Base-by-base conservation (phyloP, 2,329 filamentous ascomycete species). In the Salinomyces thailandicus region DNA sequence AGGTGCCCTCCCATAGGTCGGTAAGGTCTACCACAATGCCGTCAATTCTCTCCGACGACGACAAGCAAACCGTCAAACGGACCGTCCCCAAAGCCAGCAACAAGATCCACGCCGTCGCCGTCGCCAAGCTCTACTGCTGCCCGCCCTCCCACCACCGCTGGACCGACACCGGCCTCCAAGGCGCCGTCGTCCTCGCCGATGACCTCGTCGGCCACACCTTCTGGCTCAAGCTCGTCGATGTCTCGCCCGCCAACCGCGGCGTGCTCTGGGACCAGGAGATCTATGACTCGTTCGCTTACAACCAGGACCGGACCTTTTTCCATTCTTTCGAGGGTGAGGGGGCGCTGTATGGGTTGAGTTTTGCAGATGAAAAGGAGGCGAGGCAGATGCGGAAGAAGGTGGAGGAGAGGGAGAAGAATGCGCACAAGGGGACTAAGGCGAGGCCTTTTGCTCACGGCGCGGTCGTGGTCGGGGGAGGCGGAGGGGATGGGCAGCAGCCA, bases 221-320 rank as follows among this genome's bases (percentile, higher is more conserved):
- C 63, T 98, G 89, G 85, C 68, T 98, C 50, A 98, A 98, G 69
- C 70, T 98, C 65, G 91, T 98, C 35, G 91, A 98, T 60, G 79
- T 98, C 38, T 95, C 86, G 80, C 73, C 85, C 39, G 69, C 80
- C 34, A 79, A 77, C 56, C 76, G 81, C 57, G 87, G 89, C 39
- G 86, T 95, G 34, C 81, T 95, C 53, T 95, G 85, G 85, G 87
- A 94, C 55, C 89, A 96, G 65, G 91, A 98, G 63, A 85, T 98
- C 52, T 98, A 93, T 65, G 89, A 98, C 51, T 79, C 78, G 34
- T 96, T 93, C 71, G 71, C 72, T 45, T 98, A 96, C 69, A 94
- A 95, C 63, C 89, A 95, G 57, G 91, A 98, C 60, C 80, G 91
- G 43, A 89, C 85, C 42, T 98, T 95, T 65, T 98, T 98, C 64